Evolutionary conservation across 768 basidiomycete genomes (phyloP), one percentile per base, ranked within the genome.

Genomic region (Suillus luteus): DNA sequence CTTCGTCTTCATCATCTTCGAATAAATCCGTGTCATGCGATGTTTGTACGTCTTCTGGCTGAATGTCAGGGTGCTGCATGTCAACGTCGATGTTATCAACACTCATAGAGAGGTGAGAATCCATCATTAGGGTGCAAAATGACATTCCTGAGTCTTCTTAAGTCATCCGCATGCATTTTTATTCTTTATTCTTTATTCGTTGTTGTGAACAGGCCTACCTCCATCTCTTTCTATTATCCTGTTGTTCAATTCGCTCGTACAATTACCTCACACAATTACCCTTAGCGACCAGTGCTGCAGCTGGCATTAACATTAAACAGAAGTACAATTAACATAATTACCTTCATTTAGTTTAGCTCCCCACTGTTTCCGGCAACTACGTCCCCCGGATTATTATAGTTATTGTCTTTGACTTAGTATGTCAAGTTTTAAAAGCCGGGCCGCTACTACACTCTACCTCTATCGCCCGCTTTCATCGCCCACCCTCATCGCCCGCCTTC

Each of bases 21-120:
- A 61, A 49, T 31, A 61, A 44, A 35, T 37, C 27, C 9, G 35
- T 7, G 2, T 61, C 60, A 12, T 31, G 60, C 17, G 51, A 49
- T 14, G 46, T 61, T 24, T 61, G 60, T 31, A 43, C 11, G 31
- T 61, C 60, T 38, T 61, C 60, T 33, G 8, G 59, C 55, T 37
- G n/a, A n/a, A n/a, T 10, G 9, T 46, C 1, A 5, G 40, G 40
- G 15, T 40, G 44, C n/a, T 46, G 44, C 44, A 46, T 46, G n/a
- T 46, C 44, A 2, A 46, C 4, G 5, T 48, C 46, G 8, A 24
- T 24, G 46, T 48, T 48, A 24, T 48, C 2, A 12, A 5, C 22
- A 12, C 22, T 48, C 22, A 48, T 24, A 24, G 12, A 11, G 12
- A 22, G 46, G 46, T 1, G 24, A 24, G 1, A 24, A 48, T 48